Conservation (phyloP, 169 alveolate genomes). For the Babesia sp. region DNA sequence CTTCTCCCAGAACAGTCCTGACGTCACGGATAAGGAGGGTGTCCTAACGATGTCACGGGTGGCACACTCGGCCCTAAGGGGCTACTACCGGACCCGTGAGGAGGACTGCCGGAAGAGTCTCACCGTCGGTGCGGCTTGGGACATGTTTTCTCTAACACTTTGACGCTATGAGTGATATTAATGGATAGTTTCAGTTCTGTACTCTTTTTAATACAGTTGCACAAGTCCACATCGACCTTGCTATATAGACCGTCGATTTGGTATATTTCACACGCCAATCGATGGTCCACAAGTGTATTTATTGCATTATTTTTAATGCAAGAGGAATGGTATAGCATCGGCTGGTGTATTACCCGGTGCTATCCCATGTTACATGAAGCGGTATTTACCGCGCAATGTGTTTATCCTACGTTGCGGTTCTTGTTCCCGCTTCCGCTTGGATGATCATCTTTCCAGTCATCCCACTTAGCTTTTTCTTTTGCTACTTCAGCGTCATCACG, state of each 20-base stretch:
- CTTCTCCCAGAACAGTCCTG: constrained; percentile 59
- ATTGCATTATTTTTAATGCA: no score
- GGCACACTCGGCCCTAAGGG: constrained; percentile 22
- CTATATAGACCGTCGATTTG: no score
- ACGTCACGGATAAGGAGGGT: constrained; percentile 1
- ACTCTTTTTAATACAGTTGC: no score
- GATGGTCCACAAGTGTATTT: no score
- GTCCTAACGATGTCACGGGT: constrained; percentile 23
- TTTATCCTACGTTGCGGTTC: constrained; percentile 59
- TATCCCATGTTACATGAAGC: no score
- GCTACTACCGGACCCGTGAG: constrained; percentile 8
- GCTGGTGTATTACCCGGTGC: no score
- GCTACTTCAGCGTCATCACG: constrained; percentile 38
- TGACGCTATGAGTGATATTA: no score
- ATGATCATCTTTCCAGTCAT: constrained; percentile 70
- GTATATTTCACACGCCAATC: no score
- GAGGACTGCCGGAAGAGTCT: background rate
- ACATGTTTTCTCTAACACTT: constrained; percentile 18
- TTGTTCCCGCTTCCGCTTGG: constrained; percentile 64
- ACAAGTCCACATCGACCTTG: no score
- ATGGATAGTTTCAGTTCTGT: no score
- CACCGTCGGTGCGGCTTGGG: constrained; percentile 38
- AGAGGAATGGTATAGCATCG: no score
- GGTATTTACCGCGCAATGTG: no score
- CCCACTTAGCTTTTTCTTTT: constrained; percentile 56